A percentile compares a stretch with the other conserved stretches of the same genome.
Conservation (phyloP, 176 grass and related monocot genomes). For the Urochloa ruziziensis region DNA sequence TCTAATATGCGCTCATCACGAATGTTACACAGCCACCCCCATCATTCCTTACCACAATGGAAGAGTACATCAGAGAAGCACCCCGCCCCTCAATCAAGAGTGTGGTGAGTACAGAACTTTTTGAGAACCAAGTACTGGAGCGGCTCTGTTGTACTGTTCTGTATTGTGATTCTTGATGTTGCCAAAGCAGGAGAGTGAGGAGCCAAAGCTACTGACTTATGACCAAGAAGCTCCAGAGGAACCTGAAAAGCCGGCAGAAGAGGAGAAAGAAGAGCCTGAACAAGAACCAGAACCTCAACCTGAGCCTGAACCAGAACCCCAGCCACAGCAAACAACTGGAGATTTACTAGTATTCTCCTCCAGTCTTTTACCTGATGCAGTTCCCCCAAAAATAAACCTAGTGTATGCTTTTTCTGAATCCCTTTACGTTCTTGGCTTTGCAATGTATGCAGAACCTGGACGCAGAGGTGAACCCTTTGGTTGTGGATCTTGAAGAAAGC, state of each 20-base stretch:
- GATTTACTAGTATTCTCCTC: constrained; percentile 68
- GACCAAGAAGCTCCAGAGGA: constrained; percentile 53
- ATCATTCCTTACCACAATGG: constrained; percentile 91
- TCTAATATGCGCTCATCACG: neutral
- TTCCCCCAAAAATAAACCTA: neutral
- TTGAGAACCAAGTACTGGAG: neutral
- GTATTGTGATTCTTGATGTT: constrained; percentile 13
- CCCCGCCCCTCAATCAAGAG: constrained; percentile 51
- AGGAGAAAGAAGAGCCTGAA: constrained; percentile 40
- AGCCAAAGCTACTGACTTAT: constrained; percentile 60
- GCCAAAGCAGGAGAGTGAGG: constrained; percentile 64
- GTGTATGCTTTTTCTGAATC: neutral
- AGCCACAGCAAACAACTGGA: constrained; percentile 37
- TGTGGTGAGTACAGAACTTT: constrained; percentile 53
- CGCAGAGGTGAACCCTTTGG: constrained; percentile 62
- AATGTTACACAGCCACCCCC: constrained; percentile 62
- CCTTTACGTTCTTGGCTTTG: neutral
- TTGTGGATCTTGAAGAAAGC: constrained; percentile 52
- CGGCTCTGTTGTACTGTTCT: neutral
- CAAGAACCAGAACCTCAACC: constrained; percentile 37
- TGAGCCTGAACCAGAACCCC: constrained; percentile 37
- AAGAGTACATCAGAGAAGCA: constrained; percentile 95
- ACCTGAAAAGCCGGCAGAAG: constrained; percentile 24
- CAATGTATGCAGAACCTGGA: constrained; percentile 63
- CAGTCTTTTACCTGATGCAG: neutral